phyloP scores from a whole-genome alignment of 2,329 filamentous ascomycete genomes.

The Cercospora sojina region DNA sequence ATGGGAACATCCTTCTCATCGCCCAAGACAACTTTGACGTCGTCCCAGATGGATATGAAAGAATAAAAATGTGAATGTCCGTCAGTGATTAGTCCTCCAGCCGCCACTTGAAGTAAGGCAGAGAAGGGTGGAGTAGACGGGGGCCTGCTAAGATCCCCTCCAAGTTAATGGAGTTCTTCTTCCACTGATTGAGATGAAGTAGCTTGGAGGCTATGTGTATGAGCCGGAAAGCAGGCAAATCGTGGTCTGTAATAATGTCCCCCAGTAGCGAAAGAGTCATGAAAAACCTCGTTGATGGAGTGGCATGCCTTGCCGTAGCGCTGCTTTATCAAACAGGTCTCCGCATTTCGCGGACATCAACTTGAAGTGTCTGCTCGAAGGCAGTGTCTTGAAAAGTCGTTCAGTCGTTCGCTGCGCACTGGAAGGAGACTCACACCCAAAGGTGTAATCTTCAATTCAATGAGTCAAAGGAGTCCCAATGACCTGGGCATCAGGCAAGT shows the following conservation, averaged over 20 bases:
- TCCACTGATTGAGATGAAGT: constrained; percentile 51
- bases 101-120: constrained; percentile 40
- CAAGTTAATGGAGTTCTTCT: constrained; percentile 41
- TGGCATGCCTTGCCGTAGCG: background rate
- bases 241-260: constrained; percentile 39
- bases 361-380: background rate
- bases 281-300: background rate
- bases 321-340: background rate
- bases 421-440: background rate
- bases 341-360: background rate
- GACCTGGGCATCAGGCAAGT: background rate
- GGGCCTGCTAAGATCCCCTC: constrained; percentile 52
- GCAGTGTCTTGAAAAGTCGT: background rate
- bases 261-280: background rate
- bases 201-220: constrained; percentile 49
- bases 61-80: constrained; percentile 40
- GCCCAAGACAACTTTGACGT: background rate
- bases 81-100: constrained; percentile 51
- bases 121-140: constrained; percentile 55
- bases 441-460: background rate
- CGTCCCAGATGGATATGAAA: constrained; percentile 10
- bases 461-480: background rate
- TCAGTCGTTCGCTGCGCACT: background rate
- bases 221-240: constrained; percentile 53
- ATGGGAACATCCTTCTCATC: constrained; percentile 6